Evolutionary conservation across 805 yeast genomes (phyloP), one percentile per base, ranked within the genome.

Genomic region (Lipomyces oligophaga): DNA sequence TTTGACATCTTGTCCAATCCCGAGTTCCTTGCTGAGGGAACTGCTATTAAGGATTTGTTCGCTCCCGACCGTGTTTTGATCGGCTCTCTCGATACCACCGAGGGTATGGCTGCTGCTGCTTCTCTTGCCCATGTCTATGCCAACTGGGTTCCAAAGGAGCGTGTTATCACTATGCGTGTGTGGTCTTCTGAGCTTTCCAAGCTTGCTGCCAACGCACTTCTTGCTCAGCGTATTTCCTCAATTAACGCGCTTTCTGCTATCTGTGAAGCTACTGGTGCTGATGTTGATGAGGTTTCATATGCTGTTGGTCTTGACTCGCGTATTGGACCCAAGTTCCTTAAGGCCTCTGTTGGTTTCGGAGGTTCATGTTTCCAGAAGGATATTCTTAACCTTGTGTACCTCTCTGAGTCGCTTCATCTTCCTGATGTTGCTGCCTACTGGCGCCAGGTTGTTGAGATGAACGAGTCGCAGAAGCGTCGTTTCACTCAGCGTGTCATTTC

Each of bases 291-390:
- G 51, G 64, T 60, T 20, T 58, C 64, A 10, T 49, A 57, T 45
- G 64, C 64, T 27, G 54, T 57, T 38, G 64, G 64, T 37, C 55
- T 58, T 13, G 64, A 61, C 40, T 33, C 59, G 26, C 59, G 64
- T 39, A 60, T 61, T 38, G 64, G 63, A 15, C 57, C 62, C 49
- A 60, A 58, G 46, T 61, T 60, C 54, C 45, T 61, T 43, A 61
- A 58, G 49, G 58, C 64, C 27, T 61, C 64, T 27, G 63, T 60
- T 34, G 64, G 64, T 8, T 60, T 60, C 40, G 64, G 64, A 6
- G 64, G 64, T 36, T 59, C 62, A 7, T 60, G 64, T 42, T 60
- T 60, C 57, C 64, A 60, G 54, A 60, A 60, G 52, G 64, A 60
- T 34, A 58, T 60, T 31, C 58, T 60, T 35, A 60, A 58, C 52